Conservation (phyloP, 257 asterid genomes). For the Lycium ferocissimum region DNA sequence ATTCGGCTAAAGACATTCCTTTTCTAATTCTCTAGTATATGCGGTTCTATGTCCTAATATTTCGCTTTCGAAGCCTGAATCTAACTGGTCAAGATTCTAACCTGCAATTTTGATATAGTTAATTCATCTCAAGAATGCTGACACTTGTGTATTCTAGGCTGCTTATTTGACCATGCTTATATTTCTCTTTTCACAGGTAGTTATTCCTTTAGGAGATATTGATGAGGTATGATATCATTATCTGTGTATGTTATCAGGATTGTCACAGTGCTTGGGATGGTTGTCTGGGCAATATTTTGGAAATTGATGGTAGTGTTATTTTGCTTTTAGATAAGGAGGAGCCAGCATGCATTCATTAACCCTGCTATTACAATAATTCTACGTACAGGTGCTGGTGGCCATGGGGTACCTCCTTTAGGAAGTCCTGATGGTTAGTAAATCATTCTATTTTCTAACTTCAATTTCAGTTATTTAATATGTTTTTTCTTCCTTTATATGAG, state of each 20-base stretch:
- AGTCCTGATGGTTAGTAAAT: slow-evolving; percentile 80
- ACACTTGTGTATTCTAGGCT: slow-evolving; percentile 7
- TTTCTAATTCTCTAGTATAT: background rate
- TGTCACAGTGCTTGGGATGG: slow-evolving; percentile 30
- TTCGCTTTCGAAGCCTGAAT: background rate
- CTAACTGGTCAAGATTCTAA: background rate
- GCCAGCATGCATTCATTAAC: slow-evolving; percentile 93
- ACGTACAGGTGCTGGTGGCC: slow-evolving; percentile 88
- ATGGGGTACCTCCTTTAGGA: slow-evolving; percentile 88
- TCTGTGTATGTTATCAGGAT: slow-evolving; percentile 37
- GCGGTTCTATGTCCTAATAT: background rate
- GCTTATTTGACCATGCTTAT: slow-evolving; percentile 31
- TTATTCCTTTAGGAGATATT: slow-evolving; percentile 86
- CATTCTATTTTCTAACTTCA: background rate
- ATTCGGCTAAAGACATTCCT: background rate
- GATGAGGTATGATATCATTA: slow-evolving; percentile 69
- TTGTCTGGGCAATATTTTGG: slow-evolving; percentile 19
- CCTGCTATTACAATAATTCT: slow-evolving; percentile 87
- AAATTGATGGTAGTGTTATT: slow-evolving; percentile 37
- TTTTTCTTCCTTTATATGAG: background rate
- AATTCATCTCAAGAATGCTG: slow-evolving; percentile 21
- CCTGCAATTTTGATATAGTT: background rate
- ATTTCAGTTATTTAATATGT: background rate
- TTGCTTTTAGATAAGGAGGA: slow-evolving; percentile 72
- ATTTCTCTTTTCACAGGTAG: slow-evolving; percentile 63